Conservation (phyloP, 257 asterid genomes). For the Cynanchum wilfordii region DNA sequence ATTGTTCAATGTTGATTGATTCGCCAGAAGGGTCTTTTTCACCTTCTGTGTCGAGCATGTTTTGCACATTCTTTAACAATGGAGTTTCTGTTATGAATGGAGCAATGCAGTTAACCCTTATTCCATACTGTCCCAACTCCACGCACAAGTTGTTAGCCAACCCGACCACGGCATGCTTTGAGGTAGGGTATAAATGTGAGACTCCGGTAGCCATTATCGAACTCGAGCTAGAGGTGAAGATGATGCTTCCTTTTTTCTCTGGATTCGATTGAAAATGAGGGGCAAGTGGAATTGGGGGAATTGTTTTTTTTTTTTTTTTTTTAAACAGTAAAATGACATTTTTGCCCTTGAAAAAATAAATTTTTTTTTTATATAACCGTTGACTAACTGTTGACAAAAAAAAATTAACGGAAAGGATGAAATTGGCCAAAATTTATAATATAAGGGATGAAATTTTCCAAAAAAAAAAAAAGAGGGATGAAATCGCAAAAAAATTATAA, state of each 20-base stretch:
- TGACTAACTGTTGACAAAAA: too few relatives aligned
- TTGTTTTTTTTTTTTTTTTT: too few relatives aligned
- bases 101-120: constrained; percentile 32
- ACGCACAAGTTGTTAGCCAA: constrained; percentile 22
- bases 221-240: constrained; percentile 27
- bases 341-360: too few relatives aligned
- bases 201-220: constrained; percentile 20
- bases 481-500: too few relatives aligned
- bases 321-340: too few relatives aligned
- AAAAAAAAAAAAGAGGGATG: too few relatives aligned
- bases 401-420: too few relatives aligned
- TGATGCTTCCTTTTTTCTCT: constrained; percentile 25
- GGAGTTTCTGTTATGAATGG: constrained; percentile 20
- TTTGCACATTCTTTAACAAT: background rate
- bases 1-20: constrained; percentile 5
- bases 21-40: background rate
- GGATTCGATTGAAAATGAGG: too few relatives aligned
- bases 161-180: constrained; percentile 33
- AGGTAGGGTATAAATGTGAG: constrained; percentile 21
- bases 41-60: background rate
- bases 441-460: too few relatives aligned
- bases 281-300: too few relatives aligned
- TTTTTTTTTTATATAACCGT: too few relatives aligned
- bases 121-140: constrained; percentile 31
- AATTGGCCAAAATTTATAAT: too few relatives aligned